Evolutionary conservation across 2,329 filamentous ascomycete genomes (phyloP).

Genomic region (Sporothrix euskadiensis): DNA sequence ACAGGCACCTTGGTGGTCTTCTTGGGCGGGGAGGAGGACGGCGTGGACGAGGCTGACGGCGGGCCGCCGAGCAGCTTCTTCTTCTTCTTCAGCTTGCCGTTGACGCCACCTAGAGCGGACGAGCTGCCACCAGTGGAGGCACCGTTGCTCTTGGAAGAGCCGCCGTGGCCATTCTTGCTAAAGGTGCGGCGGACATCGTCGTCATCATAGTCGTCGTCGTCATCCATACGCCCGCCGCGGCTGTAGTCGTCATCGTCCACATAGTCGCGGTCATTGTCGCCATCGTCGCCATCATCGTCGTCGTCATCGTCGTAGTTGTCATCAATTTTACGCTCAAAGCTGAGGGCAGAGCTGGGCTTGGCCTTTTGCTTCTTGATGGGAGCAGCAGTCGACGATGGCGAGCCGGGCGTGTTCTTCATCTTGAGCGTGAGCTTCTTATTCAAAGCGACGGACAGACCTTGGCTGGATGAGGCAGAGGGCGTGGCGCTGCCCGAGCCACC

Average conservation of each 20-base stretch:
- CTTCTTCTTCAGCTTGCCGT: slow-evolving; percentile 30
- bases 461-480: slow-evolving; percentile 31
- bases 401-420: slow-evolving; percentile 53
- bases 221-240: background rate
- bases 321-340: slow-evolving; percentile 49
- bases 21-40: slow-evolving; percentile 45
- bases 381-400: background rate
- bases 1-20: slow-evolving; percentile 47
- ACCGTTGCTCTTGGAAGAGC: background rate
- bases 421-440: slow-evolving; percentile 38
- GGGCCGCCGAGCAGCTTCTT: slow-evolving; percentile 26
- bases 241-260: slow-evolving; percentile 22
- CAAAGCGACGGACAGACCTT: slow-evolving; percentile 29
- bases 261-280: slow-evolving; percentile 30
- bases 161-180: slow-evolving; percentile 24
- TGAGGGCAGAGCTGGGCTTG: slow-evolving; percentile 53
- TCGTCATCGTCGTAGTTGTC: slow-evolving; percentile 29
- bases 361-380: slow-evolving; percentile 57
- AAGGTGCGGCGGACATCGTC: slow-evolving; percentile 26
- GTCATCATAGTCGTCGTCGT: slow-evolving; percentile 24
- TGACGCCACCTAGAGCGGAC: background rate
- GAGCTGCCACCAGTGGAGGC: background rate
- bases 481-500: slow-evolving; percentile 25
- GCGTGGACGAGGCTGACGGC: slow-evolving; percentile 36
- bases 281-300: slow-evolving; percentile 30